Evolutionary conservation across 2,329 filamentous ascomycete genomes (phyloP).

Genomic region (Botrytis deweyae): DNA sequence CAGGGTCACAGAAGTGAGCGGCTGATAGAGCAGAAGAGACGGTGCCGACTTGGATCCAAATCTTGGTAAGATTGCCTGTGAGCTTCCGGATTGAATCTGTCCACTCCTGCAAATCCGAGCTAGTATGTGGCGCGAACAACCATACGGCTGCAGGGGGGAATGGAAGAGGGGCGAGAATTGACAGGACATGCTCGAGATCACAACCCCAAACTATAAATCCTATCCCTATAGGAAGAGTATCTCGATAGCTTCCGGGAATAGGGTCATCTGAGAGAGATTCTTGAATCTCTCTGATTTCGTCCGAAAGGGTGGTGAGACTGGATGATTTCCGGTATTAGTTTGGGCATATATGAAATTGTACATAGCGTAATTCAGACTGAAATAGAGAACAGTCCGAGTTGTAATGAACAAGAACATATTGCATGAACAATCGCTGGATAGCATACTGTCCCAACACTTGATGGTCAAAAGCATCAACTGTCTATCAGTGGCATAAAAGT

Average conservation of each 20-base stretch:
- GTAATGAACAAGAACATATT: conserved; percentile 25
- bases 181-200: conserved; percentile 39
- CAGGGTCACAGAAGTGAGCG: conserved; percentile 32
- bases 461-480: not conserved
- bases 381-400: conserved; percentile 31
- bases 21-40: conserved; percentile 35
- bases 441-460: not conserved
- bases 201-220: conserved; percentile 50
- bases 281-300: conserved; percentile 17
- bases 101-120: conserved; percentile 37
- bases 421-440: not conserved
- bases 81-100: conserved; percentile 33
- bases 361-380: not conserved
- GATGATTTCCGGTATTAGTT: not conserved
- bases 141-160: conserved; percentile 44
- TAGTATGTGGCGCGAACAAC: conserved; percentile 47
- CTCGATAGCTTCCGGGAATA: conserved; percentile 21
- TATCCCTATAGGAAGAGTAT: conserved; percentile 46
- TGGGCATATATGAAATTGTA: not conserved
- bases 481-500: not conserved
- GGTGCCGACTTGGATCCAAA: conserved; percentile 42
- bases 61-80: conserved; percentile 31
- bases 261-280: conserved; percentile 21
- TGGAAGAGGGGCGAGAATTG: conserved; percentile 37
- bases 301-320: conserved; percentile 14